These are phyloP conservation scores for Tulasnella sp. DNA, from an alignment of 768 basidiomycete species.

Conservation along the genomic window DNA sequence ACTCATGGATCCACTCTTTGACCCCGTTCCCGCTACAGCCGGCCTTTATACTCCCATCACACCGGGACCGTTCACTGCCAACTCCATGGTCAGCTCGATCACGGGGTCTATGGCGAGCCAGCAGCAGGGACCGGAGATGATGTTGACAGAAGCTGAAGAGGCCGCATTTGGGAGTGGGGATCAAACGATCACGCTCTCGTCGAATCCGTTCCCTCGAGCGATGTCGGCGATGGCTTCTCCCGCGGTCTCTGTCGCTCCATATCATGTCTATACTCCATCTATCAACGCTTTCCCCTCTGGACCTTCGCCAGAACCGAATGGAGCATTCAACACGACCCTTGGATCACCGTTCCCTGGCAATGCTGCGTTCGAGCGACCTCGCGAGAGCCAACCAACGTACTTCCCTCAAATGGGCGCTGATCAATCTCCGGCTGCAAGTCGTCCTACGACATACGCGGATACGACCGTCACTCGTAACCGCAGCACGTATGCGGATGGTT, in stretches of 20 bases:
- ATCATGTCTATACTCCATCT: slow-evolving; percentile 10
- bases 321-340: background rate
- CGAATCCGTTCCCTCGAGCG: background rate
- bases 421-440: no score
- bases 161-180: background rate
- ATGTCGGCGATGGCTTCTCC: background rate
- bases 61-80: slow-evolving; percentile 7
- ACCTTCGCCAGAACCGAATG: background rate
- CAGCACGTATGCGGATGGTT: slow-evolving; percentile 10
- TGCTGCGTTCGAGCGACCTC: no score
- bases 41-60: background rate
- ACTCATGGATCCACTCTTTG: slow-evolving; percentile 70
- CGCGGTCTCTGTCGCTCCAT: background rate
- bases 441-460: no score
- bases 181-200: slow-evolving; percentile 7
- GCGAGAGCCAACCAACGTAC: no score
- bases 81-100: slow-evolving; percentile 1
- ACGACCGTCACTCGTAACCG: background rate
- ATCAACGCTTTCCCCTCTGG: slow-evolving; percentile 5
- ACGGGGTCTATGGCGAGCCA: background rate
- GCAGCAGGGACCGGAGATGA: background rate
- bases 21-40: slow-evolving; percentile 27
- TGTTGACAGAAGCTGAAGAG: background rate
- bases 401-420: no score
- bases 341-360: background rate